phyloP scores from a whole-genome alignment of 1,139 yeast genomes.

The Candida frijolesensis region DNA sequence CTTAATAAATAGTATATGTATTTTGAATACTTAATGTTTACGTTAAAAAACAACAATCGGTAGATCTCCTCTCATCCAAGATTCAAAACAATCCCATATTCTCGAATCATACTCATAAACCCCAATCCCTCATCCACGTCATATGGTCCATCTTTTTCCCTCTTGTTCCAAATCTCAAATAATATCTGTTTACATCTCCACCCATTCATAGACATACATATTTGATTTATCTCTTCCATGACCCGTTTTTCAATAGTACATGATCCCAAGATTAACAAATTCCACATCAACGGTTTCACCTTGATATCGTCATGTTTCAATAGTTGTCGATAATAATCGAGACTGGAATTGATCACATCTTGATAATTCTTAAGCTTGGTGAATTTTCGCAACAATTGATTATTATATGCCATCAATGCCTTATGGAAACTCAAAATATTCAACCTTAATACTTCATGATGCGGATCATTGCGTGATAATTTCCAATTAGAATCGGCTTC shows the following conservation, averaged over 20 bases:
- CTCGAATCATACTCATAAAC: constrained; percentile 56
- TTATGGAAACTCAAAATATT: constrained; percentile 44
- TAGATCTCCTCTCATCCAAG: constrained; percentile 24
- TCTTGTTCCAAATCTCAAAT: constrained; percentile 53
- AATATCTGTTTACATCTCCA: constrained; percentile 60
- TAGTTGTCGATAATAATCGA: constrained; percentile 35
- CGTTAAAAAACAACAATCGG: background rate
- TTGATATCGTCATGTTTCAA: constrained; percentile 12
- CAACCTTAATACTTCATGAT: constrained; percentile 43
- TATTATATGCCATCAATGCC: constrained; percentile 46
- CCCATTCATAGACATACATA: constrained; percentile 28
- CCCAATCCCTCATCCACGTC: constrained; percentile 39
- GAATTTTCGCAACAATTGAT: constrained; percentile 44
- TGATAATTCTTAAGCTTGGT: constrained; percentile 34
- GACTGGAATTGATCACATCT: constrained; percentile 30
- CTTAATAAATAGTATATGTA: background rate
- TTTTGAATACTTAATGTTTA: background rate
- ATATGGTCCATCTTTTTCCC: constrained; percentile 35
- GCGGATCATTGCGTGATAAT: constrained; percentile 23
- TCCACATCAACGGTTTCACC: constrained; percentile 49
- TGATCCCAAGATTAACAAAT: constrained; percentile 49
- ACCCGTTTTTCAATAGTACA: constrained; percentile 28
- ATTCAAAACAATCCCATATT: constrained; percentile 52
- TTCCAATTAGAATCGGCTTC: constrained; percentile 36
- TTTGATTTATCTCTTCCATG: constrained; percentile 6